phyloP scores from a whole-genome alignment of 2,329 filamentous ascomycete genomes.

The Ceratocystis harringtonii region DNA sequence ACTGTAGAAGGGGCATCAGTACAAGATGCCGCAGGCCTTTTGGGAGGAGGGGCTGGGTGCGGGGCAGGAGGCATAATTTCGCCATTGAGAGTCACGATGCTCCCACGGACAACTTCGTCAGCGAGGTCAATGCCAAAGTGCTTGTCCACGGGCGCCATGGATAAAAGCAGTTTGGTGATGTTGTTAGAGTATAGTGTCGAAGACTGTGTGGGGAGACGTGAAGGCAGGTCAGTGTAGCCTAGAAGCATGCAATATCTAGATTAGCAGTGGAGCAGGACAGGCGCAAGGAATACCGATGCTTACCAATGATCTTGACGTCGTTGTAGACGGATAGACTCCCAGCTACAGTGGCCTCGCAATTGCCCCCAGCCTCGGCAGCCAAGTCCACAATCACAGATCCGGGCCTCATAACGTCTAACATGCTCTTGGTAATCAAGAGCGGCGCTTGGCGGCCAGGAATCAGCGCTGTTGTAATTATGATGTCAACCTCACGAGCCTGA shows the following conservation, averaged over 20 bases:
- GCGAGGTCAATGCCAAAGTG: slow-evolving; percentile 65
- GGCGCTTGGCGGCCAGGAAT: slow-evolving; percentile 75
- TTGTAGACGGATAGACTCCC: slow-evolving; percentile 57
- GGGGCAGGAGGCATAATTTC: slow-evolving; percentile 62
- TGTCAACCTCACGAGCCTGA: slow-evolving; percentile 76
- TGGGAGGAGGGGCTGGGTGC: slow-evolving; percentile 43
- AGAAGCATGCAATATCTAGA: background rate
- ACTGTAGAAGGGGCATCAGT: slow-evolving; percentile 34
- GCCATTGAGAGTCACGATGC: slow-evolving; percentile 69
- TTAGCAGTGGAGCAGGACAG: background rate
- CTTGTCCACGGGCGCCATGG: slow-evolving; percentile 63
- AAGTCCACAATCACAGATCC: slow-evolving; percentile 80
- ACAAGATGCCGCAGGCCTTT: slow-evolving; percentile 21
- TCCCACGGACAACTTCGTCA: slow-evolving; percentile 73
- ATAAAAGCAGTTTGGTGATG: slow-evolving; percentile 75
- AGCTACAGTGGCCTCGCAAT: slow-evolving; percentile 67
- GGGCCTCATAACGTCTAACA: slow-evolving; percentile 75
- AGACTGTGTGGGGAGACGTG: slow-evolving; percentile 71
- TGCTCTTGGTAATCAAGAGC: slow-evolving; percentile 65
- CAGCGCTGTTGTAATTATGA: slow-evolving; percentile 82
- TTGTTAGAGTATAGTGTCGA: slow-evolving; percentile 90
- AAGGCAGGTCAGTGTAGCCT: slow-evolving; percentile 78
- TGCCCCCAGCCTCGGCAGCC: slow-evolving; percentile 75
- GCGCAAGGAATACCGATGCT: slow-evolving; percentile 20
- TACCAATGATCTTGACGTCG: slow-evolving; percentile 72